A percentile compares a stretch with the other conserved stretches of the same genome.
Evolutionary conservation across 1,284 basidiomycete genomes (phyloP).

Genomic region (Sanghuangporus weigelae): DNA sequence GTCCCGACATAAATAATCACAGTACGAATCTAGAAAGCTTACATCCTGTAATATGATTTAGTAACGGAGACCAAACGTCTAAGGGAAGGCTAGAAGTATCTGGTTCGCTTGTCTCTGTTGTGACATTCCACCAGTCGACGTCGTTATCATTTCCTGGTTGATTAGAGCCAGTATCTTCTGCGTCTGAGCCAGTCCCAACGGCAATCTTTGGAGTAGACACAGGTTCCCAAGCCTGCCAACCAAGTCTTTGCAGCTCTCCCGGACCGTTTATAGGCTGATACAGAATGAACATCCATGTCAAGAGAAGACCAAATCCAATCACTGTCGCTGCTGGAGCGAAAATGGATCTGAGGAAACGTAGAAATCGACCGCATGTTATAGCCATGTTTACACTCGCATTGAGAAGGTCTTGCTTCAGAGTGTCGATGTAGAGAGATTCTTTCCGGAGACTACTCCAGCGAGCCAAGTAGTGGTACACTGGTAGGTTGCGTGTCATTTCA

Average conservation of each 20-base stretch:
- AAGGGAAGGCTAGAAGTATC: slow-evolving; percentile 68
- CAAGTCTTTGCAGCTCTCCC: slow-evolving; percentile 65
- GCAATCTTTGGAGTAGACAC: slow-evolving; percentile 28
- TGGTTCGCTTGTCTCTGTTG: slow-evolving; percentile 31
- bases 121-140: slow-evolving; percentile 73
- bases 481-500: too few species aligned
- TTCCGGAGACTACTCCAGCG: too few species aligned
- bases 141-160: slow-evolving; percentile 21
- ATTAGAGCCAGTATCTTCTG: slow-evolving; percentile 11
- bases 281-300: slow-evolving; percentile 71
- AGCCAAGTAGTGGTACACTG: too few species aligned
- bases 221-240: slow-evolving; percentile 88
- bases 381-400: neutral
- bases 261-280: slow-evolving; percentile 73
- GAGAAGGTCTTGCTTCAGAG: neutral
- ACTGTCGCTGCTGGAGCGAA: slow-evolving; percentile 56
- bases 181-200: neutral
- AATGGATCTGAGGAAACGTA: slow-evolving; percentile 40
- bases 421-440: too few species aligned
- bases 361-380: slow-evolving; percentile 27
- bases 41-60: slow-evolving; percentile 81
- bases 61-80: slow-evolving; percentile 76
- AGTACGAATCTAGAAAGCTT: slow-evolving; percentile 29
- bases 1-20: slow-evolving; percentile 6
- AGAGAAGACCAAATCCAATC: slow-evolving; percentile 60